These are phyloP conservation scores for Paraleonurus japonicus DNA, from an alignment of 257 asterid genomes.

Conservation along the genomic window DNA sequence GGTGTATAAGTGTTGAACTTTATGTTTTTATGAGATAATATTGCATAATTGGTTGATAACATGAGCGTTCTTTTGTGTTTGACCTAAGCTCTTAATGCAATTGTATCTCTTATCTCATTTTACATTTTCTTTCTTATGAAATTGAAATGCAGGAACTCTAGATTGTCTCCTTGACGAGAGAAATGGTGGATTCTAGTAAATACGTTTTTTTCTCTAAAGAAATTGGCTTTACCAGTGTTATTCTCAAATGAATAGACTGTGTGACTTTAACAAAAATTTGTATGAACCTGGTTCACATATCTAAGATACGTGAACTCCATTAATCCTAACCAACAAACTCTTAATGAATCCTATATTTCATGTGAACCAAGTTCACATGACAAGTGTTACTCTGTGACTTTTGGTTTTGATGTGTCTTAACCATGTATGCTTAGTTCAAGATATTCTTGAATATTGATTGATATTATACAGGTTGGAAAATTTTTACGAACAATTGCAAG, in stretches of 20 bases:
- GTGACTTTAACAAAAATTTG: no score
- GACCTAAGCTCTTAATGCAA: not conserved
- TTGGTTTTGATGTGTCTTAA: no score
- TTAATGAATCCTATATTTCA: no score
- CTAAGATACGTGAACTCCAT: no score
- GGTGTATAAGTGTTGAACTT: not conserved
- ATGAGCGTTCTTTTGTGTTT: not conserved
- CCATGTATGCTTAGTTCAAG: not conserved
- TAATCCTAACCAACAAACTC: no score
- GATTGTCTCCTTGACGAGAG: not conserved
- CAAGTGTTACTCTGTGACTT: no score
- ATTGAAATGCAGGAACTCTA: not conserved
- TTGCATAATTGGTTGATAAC: not conserved
- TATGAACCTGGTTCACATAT: no score
- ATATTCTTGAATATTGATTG: not conserved
- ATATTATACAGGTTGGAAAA: constrained; percentile 61
- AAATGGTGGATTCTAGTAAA: no score
- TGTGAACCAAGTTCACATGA: no score
- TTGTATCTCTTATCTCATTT: not conserved
- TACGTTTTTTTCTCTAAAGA: no score
- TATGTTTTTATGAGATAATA: not conserved
- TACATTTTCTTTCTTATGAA: not conserved
- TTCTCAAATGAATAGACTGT: not conserved
- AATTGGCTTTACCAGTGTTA: not conserved
- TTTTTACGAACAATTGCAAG: constrained; percentile 76